A percentile compares a stretch with the other conserved stretches of the same genome.
Conservation (phyloP, 768 basidiomycete species). For the Macrocybe gigantea region DNA sequence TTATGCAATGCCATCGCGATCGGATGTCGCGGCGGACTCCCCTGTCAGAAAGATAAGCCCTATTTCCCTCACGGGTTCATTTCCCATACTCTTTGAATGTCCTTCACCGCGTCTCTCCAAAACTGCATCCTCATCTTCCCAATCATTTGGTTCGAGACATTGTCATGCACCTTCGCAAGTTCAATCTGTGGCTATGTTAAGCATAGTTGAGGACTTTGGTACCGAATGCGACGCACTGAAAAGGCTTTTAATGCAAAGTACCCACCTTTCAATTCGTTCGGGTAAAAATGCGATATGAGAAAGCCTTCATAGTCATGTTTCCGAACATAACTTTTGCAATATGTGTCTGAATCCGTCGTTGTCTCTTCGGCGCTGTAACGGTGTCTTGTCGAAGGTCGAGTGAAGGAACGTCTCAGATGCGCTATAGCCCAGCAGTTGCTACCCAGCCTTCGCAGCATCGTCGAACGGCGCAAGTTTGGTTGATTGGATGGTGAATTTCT, state of each 20-base stretch:
- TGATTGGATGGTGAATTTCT: too few relatives aligned
- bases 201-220: conserved; percentile 1
- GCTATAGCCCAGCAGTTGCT: too few relatives aligned
- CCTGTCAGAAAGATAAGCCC: conserved; percentile 32
- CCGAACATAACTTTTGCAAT: conserved; percentile 67
- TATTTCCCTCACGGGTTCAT: background rate
- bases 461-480: too few relatives aligned
- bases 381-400: conserved; percentile 2
- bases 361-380: conserved; percentile 2
- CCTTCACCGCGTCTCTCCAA: conserved; percentile 78
- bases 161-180: conserved; percentile 70
- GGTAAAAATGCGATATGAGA: conserved; percentile 66
- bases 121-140: conserved; percentile 87
- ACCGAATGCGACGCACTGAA: conserved; percentile 48
- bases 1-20: conserved; percentile 69
- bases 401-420: too few relatives aligned
- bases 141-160: conserved; percentile 64
- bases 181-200: conserved; percentile 48
- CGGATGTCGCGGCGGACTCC: conserved; percentile 74
- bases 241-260: conserved; percentile 82
- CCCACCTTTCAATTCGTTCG: conserved; percentile 53
- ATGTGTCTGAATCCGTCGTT: conserved; percentile 40
- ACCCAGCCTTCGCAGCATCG: too few relatives aligned
- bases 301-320: conserved; percentile 83
- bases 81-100: conserved; percentile 52